Conservation (phyloP, 2,329 filamentous ascomycete species). For the Septoria petroselini region DNA sequence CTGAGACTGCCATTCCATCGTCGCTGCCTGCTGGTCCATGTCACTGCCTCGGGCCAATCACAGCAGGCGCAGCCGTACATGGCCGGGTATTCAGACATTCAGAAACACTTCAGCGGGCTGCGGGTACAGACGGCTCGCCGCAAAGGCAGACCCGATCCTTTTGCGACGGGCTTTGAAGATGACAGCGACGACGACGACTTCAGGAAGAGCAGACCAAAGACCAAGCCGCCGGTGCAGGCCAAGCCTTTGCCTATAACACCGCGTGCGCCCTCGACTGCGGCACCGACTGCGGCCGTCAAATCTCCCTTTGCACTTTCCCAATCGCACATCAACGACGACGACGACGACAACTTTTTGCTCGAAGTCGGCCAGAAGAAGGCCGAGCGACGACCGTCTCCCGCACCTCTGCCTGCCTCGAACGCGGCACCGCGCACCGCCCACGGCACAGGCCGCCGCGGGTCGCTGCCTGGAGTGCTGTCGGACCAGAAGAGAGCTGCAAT, state of each 20-base stretch:
- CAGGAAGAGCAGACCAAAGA: slow-evolving; percentile 30
- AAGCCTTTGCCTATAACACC: slow-evolving; percentile 19
- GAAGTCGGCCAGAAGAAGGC: slow-evolving; percentile 21
- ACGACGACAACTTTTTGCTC: slow-evolving; percentile 36
- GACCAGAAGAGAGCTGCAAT: slow-evolving; percentile 26
- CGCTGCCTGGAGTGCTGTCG: slow-evolving; percentile 20
- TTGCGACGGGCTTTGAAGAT: slow-evolving; percentile 37
- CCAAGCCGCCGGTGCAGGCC: slow-evolving; percentile 26
- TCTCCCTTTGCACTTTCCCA: slow-evolving; percentile 21
- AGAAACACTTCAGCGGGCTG: slow-evolving; percentile 36
- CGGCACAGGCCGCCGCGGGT: slow-evolving; percentile 28
- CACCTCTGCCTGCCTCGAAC: slow-evolving; percentile 23
- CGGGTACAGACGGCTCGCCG: slow-evolving; percentile 35
- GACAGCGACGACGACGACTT: slow-evolving; percentile 31
- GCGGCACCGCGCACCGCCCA: slow-evolving; percentile 24
- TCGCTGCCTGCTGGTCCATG: slow-evolving; percentile 2
- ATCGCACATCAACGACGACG: slow-evolving; percentile 26
- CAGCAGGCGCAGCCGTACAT: slow-evolving; percentile 24
- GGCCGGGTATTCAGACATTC: slow-evolving; percentile 35
- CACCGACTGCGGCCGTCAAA: slow-evolving; percentile 15
- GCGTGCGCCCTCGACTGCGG: slow-evolving; percentile 16
- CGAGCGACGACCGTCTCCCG: slow-evolving; percentile 34
- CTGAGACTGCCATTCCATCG: no score
- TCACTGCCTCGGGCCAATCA: slow-evolving; percentile 9
- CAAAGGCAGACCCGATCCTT: slow-evolving; percentile 31